A percentile compares a stretch with the other conserved stretches of the same genome.
Evolutionary conservation across 1,284 basidiomycete species (phyloP).

Genomic region (Ganoderma meredithae): DNA sequence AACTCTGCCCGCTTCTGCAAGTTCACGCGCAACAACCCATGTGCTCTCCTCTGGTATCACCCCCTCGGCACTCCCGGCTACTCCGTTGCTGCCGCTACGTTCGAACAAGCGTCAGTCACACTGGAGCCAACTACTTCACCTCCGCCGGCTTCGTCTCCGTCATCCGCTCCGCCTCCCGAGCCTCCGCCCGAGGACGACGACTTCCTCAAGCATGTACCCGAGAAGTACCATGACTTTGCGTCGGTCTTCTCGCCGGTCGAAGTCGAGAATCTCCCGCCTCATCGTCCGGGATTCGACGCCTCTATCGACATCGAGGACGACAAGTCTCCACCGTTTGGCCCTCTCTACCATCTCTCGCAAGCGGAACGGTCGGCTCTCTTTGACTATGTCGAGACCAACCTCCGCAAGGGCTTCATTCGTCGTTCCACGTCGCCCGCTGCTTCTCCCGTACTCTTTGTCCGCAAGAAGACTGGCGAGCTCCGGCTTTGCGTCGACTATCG

Average conservation of each 20-base stretch:
- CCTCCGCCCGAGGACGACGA: neutral
- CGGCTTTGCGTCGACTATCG: constrained; percentile 52
- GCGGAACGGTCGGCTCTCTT: constrained; percentile 35
- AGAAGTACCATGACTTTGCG: constrained; percentile 14
- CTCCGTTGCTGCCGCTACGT: neutral
- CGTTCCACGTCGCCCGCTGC: constrained; percentile 45
- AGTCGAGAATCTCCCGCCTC: constrained; percentile 26
- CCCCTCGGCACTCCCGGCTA: neutral
- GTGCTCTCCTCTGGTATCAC: neutral
- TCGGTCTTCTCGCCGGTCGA: constrained; percentile 25
- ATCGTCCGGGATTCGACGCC: constrained; percentile 22
- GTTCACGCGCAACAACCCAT: neutral
- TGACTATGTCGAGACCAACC: constrained; percentile 47
- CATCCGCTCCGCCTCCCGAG: neutral
- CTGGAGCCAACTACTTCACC: no score
- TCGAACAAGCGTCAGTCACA: no score
- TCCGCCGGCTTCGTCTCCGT: neutral
- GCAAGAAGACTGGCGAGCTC: constrained; percentile 50
- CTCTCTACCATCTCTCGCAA: constrained; percentile 37
- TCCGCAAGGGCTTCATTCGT: constrained; percentile 44
- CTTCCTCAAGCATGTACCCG: constrained; percentile 12
- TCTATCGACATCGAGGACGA: constrained; percentile 27
- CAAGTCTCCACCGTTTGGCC: constrained; percentile 21
- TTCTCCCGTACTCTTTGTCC: constrained; percentile 52
- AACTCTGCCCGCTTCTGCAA: neutral